These are phyloP conservation scores for Mallotus nudiflorus DNA, from an alignment of 345 rosid genomes.

Conservation along the genomic window DNA sequence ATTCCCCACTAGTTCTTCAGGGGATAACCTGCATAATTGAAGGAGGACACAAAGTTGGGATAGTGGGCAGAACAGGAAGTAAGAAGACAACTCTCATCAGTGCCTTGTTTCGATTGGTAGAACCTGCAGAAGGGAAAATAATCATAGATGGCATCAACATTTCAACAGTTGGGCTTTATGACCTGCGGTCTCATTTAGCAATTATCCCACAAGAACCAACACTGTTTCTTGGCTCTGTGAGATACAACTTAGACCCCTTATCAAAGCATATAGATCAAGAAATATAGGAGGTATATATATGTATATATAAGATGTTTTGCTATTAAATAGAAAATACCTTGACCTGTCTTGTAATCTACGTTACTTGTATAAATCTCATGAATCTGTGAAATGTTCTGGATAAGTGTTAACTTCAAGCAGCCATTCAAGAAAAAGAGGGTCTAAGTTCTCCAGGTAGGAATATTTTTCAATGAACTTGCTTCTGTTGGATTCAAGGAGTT, in stretches of 20 bases:
- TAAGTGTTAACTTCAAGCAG: conserved; percentile 45
- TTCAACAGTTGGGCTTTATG: conserved; percentile 29
- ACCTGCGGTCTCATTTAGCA: conserved; percentile 15
- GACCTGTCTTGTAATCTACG: too few species aligned
- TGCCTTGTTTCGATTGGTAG: conserved; percentile 25
- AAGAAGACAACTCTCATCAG: conserved; percentile 29
- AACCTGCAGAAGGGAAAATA: conserved; percentile 25
- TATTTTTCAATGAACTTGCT: too few species aligned
- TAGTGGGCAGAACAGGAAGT: conserved; percentile 27
- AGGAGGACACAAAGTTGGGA: conserved; percentile 26
- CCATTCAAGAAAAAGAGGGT: conserved; percentile 37
- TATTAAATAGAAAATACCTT: too few species aligned
- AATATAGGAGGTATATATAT: conserved; percentile 59
- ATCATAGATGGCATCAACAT: conserved; percentile 23
- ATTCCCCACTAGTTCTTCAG: conserved; percentile 23
- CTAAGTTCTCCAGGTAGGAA: conserved; percentile 35
- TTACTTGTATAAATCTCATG: neutral
- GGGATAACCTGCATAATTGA: conserved; percentile 26
- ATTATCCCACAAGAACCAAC: conserved; percentile 26
- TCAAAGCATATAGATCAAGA: conserved; percentile 34
- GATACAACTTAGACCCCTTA: conserved; percentile 35
- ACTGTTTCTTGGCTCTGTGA: conserved; percentile 21
- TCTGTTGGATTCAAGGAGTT: too few species aligned
- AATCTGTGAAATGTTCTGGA: conserved; percentile 37
- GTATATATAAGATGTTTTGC: neutral